phyloP scores from a whole-genome alignment of 108 stramenopile species.

The Cyclostephanos invisitatus region DNA sequence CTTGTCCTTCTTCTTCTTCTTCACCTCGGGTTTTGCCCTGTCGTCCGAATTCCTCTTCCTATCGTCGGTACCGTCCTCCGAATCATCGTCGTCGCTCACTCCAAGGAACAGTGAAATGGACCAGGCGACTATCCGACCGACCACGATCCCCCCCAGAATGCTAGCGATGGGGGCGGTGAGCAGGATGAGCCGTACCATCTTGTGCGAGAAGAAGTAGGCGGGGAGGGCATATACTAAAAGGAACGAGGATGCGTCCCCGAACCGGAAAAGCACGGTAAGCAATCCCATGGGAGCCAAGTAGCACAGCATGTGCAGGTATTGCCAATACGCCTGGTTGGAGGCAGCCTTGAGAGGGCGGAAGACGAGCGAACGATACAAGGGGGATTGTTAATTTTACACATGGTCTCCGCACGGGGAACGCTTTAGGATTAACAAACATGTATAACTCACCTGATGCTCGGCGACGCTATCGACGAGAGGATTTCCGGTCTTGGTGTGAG shows the following conservation, averaged over 20 bases:
- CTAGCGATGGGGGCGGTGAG: slow-evolving; percentile 94
- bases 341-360: slow-evolving; percentile 72
- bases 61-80: slow-evolving; percentile 8
- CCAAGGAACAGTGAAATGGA: slow-evolving; percentile 46
- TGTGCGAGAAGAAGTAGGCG: slow-evolving; percentile 95
- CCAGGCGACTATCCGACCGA: slow-evolving; percentile 65
- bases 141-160: slow-evolving; percentile 84
- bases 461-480: slow-evolving; percentile 93
- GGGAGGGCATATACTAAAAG: slow-evolving; percentile 90
- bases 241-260: slow-evolving; percentile 89
- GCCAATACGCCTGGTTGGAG: slow-evolving; percentile 91
- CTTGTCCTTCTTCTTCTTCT: slow-evolving; percentile 59
- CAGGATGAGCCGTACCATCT: slow-evolving; percentile 98
- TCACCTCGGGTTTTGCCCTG: slow-evolving; percentile 21
- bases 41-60: slow-evolving; percentile 15
- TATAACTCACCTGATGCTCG: slow-evolving; percentile 96
- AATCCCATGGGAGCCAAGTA: slow-evolving; percentile 93
- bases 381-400: too few species aligned
- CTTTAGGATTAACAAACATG: slow-evolving; percentile 94
- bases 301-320: slow-evolving; percentile 95
- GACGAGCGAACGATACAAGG: too few species aligned
- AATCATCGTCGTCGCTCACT: slow-evolving; percentile 39
- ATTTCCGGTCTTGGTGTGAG: slow-evolving; percentile 93
- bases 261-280: slow-evolving; percentile 70
- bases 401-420: too few species aligned